Base-by-base conservation (phyloP, 2,329 filamentous ascomycete species). In the Talaromyces sp. region DNA sequence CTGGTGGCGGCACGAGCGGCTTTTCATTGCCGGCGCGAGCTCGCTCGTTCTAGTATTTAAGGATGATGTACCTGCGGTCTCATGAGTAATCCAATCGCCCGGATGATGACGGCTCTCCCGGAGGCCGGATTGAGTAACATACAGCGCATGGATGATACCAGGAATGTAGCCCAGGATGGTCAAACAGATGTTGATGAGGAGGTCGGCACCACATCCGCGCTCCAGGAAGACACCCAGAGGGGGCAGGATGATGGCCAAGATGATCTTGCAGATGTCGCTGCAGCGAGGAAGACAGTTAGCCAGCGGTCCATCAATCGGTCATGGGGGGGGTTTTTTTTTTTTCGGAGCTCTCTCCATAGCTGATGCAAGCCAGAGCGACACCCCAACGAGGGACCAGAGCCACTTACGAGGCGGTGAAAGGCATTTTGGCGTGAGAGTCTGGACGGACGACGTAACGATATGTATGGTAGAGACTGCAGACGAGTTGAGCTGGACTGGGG, bases 221-320 rank as follows among this genome's bases (percentile, higher is more conserved):
- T 96, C 92, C 69, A 96, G 90, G 85, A 96, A 95, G 76, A 96
- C 92, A 81, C 92, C 92, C 60, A 96, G 80, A 75, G 92, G 92
- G 61, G 92, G 92, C 67, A 96, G 86, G 81, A 96, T 81, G 82
- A 96, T 82, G 82, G 92, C 92, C 80, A 96, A 84, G 80, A 96
- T 85, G 83, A 90, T 89, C 81, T 90, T 90, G 85, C 87, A 87
- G 79, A 90, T 86, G 75, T 91, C 88, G 75, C 87, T 89, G 70
- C 39, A 30, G 53, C 10, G 10, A 44, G 36, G 22, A 54, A 49
- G 60, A 27, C 36, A 36, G 47, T 57, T 58, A 61, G 62, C 25
- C 58, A 19, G 22, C 28, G 36, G 39, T 27, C 39, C 19, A 32
- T 30, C 11, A 27, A 30, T 30, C 4, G 15, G 3, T n/a, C n/a